Conservation (phyloP, 257 asterid genomes). For the Echites panduratus region DNA sequence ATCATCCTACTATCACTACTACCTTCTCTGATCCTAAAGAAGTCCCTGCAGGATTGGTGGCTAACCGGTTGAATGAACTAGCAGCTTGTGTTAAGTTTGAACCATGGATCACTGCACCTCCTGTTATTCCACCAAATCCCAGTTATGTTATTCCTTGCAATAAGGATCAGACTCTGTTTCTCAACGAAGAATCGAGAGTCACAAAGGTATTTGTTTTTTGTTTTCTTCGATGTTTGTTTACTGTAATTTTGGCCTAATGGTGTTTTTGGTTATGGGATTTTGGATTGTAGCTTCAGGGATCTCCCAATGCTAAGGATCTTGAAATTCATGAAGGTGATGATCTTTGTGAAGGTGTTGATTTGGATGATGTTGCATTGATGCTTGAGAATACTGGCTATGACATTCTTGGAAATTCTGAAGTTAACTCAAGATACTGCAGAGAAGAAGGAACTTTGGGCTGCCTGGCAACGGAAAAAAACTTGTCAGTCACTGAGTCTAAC, state of each 20-base stretch:
- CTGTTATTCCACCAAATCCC: constrained; percentile 15
- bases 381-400: constrained; percentile 38
- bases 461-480: constrained; percentile 38
- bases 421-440: constrained; percentile 32
- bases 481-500: constrained; percentile 45
- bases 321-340: constrained; percentile 40
- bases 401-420: constrained; percentile 30
- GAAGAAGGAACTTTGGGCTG: constrained; percentile 35
- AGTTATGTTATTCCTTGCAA: constrained; percentile 11
- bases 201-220: constrained; percentile 34
- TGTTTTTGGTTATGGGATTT: constrained; percentile 2
- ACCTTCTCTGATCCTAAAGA: constrained; percentile 13
- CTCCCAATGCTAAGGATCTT: constrained; percentile 36
- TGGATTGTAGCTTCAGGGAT: constrained; percentile 26
- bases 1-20: constrained; percentile 4
- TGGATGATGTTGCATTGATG: constrained; percentile 40
- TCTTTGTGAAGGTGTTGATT: constrained; percentile 33
- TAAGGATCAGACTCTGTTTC: constrained; percentile 30
- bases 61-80: constrained; percentile 32
- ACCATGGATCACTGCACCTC: constrained; percentile 30
- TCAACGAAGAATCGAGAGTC: constrained; percentile 30
- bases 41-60: constrained; percentile 21
- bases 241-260: not conserved
- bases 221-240: not conserved
- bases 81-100: constrained; percentile 34